A percentile compares a stretch with the other conserved stretches of the same genome.
Evolutionary conservation across 2,329 filamentous ascomycete species (phyloP).

Genomic region (Penicillium sp.): DNA sequence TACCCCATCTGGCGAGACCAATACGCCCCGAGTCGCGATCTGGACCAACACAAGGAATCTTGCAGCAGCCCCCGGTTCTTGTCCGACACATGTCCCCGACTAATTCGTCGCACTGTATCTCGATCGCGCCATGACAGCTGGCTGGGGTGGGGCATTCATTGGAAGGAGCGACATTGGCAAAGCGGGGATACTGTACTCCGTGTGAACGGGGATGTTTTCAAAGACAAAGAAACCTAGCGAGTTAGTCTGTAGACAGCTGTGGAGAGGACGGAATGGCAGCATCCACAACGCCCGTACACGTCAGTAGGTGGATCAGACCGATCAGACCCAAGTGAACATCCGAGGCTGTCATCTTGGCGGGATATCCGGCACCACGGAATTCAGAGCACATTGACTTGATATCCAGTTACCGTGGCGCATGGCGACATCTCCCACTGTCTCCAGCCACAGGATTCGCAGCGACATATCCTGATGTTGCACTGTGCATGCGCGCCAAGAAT

Average conservation of each 20-base stretch:
- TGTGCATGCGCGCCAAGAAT: constrained; percentile 18
- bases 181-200: background rate
- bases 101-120: constrained; percentile 15
- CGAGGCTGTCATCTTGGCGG: background rate
- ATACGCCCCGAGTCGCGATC: background rate
- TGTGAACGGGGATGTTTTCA: background rate
- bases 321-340: background rate
- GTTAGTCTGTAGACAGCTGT: background rate
- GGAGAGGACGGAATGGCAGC: background rate
- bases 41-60: background rate
- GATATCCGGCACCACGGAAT: background rate
- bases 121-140: constrained; percentile 15
- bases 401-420: constrained; percentile 19
- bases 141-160: constrained; percentile 6
- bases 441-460: constrained; percentile 17
- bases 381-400: background rate
- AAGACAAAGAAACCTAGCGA: background rate
- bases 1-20: background rate
- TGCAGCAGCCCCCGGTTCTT: constrained; percentile 12
- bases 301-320: background rate
- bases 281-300: background rate
- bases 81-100: constrained; percentile 21
- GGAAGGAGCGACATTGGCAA: constrained; percentile 1
- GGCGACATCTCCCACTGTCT: constrained; percentile 5
- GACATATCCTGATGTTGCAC: constrained; percentile 18